Base-by-base conservation (phyloP, 2,329 filamentous ascomycete species). In the Alternaria sp. region DNA sequence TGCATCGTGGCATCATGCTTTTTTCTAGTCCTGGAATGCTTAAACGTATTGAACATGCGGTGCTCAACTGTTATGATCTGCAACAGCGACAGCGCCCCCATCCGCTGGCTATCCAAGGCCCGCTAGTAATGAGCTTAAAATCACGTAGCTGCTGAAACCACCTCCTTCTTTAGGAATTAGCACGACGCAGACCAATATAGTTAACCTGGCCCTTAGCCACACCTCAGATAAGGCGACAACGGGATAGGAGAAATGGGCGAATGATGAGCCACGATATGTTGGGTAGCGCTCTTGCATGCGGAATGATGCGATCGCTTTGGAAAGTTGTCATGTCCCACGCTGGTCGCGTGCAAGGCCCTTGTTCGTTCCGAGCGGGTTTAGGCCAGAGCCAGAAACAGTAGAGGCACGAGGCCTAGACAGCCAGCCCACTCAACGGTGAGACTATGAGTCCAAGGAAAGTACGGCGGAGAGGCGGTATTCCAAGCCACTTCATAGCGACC, bases 81-180 rank as follows among this genome's bases (percentile, higher is more conserved):
- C 59, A 63, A 43, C 32, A 30, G 60, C 20, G 28, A 28, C 28
- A 25, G 48, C 32, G 30, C 55, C 5, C 40, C 20, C 49, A 52
- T 64, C 71, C 51, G 60, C 62, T 70, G 64, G 70, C 66, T 63
- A 59, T 43, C 60, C 60, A 60, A 65, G 65, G 61, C 43, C 56
- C 62, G 60, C 67, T 76, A 72, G 73, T 69, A 59, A 71, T 74
- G 74, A 76, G 74, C 74, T 76, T 76, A 72, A 73, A 73, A 71
- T 70, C 69, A 72, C 68, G 65, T 50, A 70, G 68, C 58, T 60
- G 51, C 32, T 53, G 28, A 65, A 69, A 67, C 52, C 68, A 75
- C 73, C 74, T 77, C 72, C 75, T 74, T 63, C 40, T 64, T 75
- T 71, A 27, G 60, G 71, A 66, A 44, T 53, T 67, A 67, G 57